A percentile compares a stretch with the other conserved stretches of the same genome.
Conservation (phyloP, 2,329 filamentous ascomycete species). For the Alternaria viburni region DNA sequence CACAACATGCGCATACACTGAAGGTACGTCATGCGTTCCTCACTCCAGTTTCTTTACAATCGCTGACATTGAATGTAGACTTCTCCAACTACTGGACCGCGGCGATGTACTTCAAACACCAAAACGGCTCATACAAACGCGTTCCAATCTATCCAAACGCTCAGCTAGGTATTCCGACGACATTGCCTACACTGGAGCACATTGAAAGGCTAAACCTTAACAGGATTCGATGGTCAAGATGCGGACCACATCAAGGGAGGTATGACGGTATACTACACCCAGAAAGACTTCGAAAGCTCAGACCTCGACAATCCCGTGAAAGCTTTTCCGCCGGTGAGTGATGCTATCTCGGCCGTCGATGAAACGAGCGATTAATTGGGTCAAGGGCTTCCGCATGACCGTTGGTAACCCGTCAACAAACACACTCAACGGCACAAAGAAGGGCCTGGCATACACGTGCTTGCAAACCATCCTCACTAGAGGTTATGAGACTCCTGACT, state of each 20-base stretch:
- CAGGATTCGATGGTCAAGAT: background rate
- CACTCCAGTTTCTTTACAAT: background rate
- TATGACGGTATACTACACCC: slow-evolving; percentile 42
- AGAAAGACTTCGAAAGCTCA: slow-evolving; percentile 45
- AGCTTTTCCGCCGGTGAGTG: slow-evolving; percentile 26
- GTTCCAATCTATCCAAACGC: slow-evolving; percentile 37
- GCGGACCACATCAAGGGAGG: slow-evolving; percentile 34
- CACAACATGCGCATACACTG: slow-evolving; percentile 34
- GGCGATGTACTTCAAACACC: slow-evolving; percentile 38
- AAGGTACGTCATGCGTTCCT: slow-evolving; percentile 8
- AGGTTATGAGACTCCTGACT: slow-evolving; percentile 35
- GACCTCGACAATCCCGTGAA: slow-evolving; percentile 40
- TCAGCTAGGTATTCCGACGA: slow-evolving; percentile 8
- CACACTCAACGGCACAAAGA: slow-evolving; percentile 23
- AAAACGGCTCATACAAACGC: slow-evolving; percentile 37
- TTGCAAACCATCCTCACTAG: slow-evolving; percentile 36
- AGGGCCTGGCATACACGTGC: slow-evolving; percentile 37
- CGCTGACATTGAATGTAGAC: background rate
- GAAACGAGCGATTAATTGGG: background rate
- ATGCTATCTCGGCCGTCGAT: background rate
- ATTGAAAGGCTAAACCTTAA: background rate
- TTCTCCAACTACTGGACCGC: slow-evolving; percentile 29
- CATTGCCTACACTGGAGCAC: slow-evolving; percentile 12
- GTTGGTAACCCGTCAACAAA: slow-evolving; percentile 41
- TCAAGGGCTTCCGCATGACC: slow-evolving; percentile 42